phyloP scores from a whole-genome alignment of 768 basidiomycete genomes.

The Panellus pusillus region DNA sequence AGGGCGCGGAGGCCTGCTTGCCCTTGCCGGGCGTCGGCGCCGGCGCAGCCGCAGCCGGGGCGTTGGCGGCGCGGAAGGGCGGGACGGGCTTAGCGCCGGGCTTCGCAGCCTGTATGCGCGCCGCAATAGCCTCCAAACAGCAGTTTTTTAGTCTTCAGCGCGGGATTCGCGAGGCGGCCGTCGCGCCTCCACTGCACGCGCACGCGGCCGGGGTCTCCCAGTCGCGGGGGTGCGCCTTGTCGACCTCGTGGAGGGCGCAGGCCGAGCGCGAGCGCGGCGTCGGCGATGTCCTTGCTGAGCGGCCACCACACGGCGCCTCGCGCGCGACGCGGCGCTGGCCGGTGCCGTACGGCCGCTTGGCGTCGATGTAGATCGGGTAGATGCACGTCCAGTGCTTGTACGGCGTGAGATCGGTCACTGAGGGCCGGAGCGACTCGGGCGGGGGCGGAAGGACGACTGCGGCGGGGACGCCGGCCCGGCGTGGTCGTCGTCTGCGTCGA shows the following conservation, averaged over 20 bases:
- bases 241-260: conserved; percentile 86
- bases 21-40: conserved; percentile 37
- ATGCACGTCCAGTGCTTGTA: conserved; percentile 93
- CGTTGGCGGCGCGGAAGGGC: conserved; percentile 47
- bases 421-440: conserved; percentile 29
- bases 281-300: conserved; percentile 87
- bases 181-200: conserved; percentile 92
- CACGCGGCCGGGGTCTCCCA: conserved; percentile 97
- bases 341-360: conserved; percentile 83
- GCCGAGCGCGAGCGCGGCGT: conserved; percentile 75
- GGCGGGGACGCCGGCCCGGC: conserved; percentile 61
- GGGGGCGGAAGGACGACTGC: conserved; percentile 23
- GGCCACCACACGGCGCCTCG: conserved; percentile 92
- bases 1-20: conserved; percentile 41
- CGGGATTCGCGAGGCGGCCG: conserved; percentile 59
- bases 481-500: conserved; percentile 50
- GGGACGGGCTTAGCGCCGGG: conserved; percentile 68
- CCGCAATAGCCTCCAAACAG: conserved; percentile 72
- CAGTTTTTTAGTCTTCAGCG: conserved; percentile 80
- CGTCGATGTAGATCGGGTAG: conserved; percentile 97
- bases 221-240: conserved; percentile 90
- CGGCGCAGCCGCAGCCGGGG: conserved; percentile 31
- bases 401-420: conserved; percentile 72
- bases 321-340: conserved; percentile 83
- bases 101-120: conserved; percentile 71